phyloP scores from a whole-genome alignment of 768 basidiomycete species.

The Amyloporia xantha region DNA sequence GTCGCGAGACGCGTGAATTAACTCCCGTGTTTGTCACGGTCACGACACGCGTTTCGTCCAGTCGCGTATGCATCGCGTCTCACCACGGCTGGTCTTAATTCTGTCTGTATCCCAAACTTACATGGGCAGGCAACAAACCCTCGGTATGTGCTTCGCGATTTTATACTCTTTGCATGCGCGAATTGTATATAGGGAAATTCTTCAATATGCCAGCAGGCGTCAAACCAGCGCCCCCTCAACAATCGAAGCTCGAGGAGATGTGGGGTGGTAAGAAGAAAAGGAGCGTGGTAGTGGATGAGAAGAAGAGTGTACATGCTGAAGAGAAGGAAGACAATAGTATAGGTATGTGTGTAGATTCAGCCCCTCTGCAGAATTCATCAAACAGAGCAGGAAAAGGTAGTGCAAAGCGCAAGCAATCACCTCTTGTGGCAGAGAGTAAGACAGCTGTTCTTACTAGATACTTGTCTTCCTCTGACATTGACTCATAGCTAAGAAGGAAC shows the following conservation, averaged over 20 bases:
- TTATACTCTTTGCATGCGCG: neutral
- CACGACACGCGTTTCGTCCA: conserved; percentile 21
- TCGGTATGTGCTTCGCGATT: conserved; percentile 39
- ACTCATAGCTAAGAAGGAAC: neutral
- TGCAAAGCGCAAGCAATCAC: conserved; percentile 34
- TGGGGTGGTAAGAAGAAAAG: conserved; percentile 50
- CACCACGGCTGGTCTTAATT: conserved; percentile 7
- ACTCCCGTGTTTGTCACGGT: conserved; percentile 20
- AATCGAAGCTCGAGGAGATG: conserved; percentile 71
- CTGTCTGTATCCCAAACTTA: conserved; percentile 7
- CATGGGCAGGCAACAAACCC: conserved; percentile 72
- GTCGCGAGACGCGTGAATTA: conserved; percentile 12
- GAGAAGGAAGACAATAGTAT: neutral
- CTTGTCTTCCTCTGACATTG: neutral
- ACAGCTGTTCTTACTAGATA: neutral
- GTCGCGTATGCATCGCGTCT: conserved; percentile 12
- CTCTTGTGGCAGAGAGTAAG: conserved; percentile 16
- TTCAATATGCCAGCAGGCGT: conserved; percentile 62
- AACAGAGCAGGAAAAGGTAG: too few species aligned
- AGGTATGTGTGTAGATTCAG: neutral
- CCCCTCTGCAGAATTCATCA: conserved; percentile 6
- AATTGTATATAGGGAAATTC: conserved; percentile 53
- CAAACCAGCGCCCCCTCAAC: conserved; percentile 68
- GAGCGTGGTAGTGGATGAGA: conserved; percentile 16
- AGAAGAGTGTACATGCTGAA: conserved; percentile 1